These are phyloP conservation scores for Liquidambar formosana DNA, from an alignment of 164 flowering plant genomes.

Conservation along the genomic window DNA sequence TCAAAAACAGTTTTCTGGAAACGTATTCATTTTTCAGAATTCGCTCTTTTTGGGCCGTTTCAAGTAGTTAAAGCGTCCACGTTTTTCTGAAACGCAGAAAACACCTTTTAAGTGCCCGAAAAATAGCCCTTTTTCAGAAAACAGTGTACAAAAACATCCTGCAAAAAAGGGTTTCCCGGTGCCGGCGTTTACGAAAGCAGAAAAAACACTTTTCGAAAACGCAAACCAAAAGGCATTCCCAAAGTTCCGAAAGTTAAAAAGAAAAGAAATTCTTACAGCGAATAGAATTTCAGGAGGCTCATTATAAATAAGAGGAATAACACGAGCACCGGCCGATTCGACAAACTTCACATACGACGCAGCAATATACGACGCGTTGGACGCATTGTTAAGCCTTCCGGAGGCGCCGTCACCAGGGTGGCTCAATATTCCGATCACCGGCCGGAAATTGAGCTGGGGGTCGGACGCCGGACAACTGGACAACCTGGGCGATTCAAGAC, in stretches of 20 bases:
- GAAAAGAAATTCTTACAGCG: slow-evolving; percentile 34
- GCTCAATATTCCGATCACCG: slow-evolving; percentile 87
- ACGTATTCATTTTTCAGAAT: no score
- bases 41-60: no score
- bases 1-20: no score
- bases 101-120: no score
- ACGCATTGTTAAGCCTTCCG: slow-evolving; percentile 66
- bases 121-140: no score
- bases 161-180: no score
- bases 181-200: no score
- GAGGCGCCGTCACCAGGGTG: slow-evolving; percentile 99
- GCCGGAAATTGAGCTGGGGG: slow-evolving; percentile 62
- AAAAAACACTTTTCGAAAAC: not conserved
- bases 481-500: slow-evolving; percentile 1
- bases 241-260: not conserved
- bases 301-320: slow-evolving; percentile 86
- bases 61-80: no score
- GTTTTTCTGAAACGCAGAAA: no score
- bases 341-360: slow-evolving; percentile 96
- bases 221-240: no score
- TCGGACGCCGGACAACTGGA: slow-evolving; percentile 48
- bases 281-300: slow-evolving; percentile 65
- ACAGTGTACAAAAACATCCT: no score
- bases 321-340: slow-evolving; percentile 95
- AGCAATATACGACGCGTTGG: slow-evolving; percentile 83